A percentile compares a stretch with the other conserved stretches of the same genome.
Evolutionary conservation across 352 stramenopile genomes (phyloP).

Genomic region (Achlya hypogyna): DNA sequence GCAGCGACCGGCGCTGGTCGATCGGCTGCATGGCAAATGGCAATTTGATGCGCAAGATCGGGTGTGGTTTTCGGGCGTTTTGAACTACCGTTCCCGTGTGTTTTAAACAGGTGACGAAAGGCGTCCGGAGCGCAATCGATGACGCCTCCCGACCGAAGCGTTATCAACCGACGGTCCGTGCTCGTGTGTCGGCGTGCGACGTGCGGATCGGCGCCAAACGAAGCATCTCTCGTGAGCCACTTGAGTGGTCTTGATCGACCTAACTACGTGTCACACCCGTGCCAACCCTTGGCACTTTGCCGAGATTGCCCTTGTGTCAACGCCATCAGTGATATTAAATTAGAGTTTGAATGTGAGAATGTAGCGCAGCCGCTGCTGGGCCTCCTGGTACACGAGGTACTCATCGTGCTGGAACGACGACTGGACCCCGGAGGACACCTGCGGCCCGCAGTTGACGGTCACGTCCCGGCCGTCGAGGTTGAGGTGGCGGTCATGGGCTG

Average conservation of each 20-base stretch:
- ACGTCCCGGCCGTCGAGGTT: conserved; percentile 23
- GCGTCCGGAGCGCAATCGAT: no score
- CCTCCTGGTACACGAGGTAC: conserved; percentile 29
- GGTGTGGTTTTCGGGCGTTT: background rate
- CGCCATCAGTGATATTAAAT: conserved; percentile 6
- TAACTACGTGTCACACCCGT: background rate
- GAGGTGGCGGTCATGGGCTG: conserved; percentile 18
- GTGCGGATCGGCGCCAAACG: no score
- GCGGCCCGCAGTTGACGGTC: background rate
- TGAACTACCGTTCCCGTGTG: no score
- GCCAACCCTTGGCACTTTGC: background rate
- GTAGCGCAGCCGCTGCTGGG: conserved; percentile 29
- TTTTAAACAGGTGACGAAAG: no score
- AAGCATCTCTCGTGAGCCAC: no score
- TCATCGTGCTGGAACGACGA: conserved; percentile 29
- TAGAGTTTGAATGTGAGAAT: conserved; percentile 27
- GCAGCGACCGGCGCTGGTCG: background rate
- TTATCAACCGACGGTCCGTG: no score
- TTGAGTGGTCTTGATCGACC: no score
- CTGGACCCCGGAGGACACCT: background rate
- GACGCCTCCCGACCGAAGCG: no score
- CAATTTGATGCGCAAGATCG: background rate
- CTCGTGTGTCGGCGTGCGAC: no score
- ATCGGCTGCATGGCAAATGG: background rate
- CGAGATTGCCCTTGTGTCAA: background rate